Evolutionary conservation across 352 stramenopile species (phyloP).

Genomic region (Globisporangium canariense): DNA sequence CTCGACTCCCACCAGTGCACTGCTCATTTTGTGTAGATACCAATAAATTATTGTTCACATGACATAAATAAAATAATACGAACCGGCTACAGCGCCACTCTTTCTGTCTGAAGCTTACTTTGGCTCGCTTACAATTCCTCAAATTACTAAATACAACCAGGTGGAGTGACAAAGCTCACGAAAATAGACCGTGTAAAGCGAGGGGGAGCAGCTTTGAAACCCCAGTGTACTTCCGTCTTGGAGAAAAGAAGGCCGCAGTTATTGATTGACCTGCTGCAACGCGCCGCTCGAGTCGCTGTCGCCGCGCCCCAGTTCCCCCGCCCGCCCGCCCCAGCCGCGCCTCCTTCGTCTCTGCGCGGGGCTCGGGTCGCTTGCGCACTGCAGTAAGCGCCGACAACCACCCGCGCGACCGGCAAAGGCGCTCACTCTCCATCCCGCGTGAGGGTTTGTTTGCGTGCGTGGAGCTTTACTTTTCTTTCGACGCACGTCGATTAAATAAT

Average conservation of each 20-base stretch:
- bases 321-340: conserved; percentile 5
- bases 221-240: neutral
- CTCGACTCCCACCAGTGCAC: neutral
- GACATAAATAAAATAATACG: too few relatives aligned
- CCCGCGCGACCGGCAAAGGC: neutral
- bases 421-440: neutral
- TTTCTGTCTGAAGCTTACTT: neutral
- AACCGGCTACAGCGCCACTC: too few relatives aligned
- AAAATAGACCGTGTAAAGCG: neutral
- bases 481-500: conserved; percentile 1
- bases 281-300: conserved; percentile 6
- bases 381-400: neutral
- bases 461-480: neutral
- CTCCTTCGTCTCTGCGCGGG: conserved; percentile 4
- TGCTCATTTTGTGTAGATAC: neutral
- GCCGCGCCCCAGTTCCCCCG: conserved; percentile 1
- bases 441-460: neutral
- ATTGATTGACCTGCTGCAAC: conserved; percentile 13
- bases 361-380: conserved; percentile 5
- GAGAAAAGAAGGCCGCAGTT: conserved; percentile 5
- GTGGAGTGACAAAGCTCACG: neutral
- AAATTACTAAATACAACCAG: neutral
- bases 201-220: neutral
- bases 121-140: neutral
- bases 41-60: too few relatives aligned